A percentile compares a stretch with the other conserved stretches of the same genome.
Conservation (phyloP, 257 asterid genomes). For the Nicotiana undulata region DNA sequence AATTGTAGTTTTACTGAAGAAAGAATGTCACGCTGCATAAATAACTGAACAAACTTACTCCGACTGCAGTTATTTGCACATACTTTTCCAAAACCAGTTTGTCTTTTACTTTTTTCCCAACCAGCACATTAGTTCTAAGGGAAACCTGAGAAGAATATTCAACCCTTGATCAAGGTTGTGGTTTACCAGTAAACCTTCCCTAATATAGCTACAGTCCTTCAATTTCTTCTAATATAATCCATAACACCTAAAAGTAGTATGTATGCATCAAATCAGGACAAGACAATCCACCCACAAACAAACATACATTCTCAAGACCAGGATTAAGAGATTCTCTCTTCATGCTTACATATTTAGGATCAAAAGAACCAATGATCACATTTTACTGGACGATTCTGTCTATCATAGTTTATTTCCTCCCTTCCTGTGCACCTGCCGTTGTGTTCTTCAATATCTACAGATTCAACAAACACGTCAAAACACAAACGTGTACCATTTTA, state of each 20-base stretch:
- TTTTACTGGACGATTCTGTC: neutral
- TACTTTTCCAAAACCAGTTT: too few species aligned
- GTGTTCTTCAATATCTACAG: conserved; percentile 53
- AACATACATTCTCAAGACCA: neutral
- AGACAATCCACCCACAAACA: neutral
- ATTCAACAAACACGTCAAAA: neutral
- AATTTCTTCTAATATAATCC: neutral
- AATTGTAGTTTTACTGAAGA: too few species aligned
- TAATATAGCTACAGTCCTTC: neutral
- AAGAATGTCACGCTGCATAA: too few species aligned
- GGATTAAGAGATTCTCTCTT: neutral
- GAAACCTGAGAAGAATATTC: too few species aligned
- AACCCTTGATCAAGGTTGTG: neutral
- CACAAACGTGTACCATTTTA: neutral
- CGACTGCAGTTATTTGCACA: too few species aligned
- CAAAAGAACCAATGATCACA: neutral
- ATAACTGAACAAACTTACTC: too few species aligned
- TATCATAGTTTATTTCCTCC: conserved; percentile 25
- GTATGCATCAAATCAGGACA: neutral
- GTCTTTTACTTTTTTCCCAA: too few species aligned
- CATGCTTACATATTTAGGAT: neutral
- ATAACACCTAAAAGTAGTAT: neutral
- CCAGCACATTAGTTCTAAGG: too few species aligned
- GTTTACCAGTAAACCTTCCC: neutral
- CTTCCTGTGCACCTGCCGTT: conserved; percentile 42